Percentiles rank a stretch among this genome's conserved stretches.
phyloP scores from a whole-genome alignment of 345 rosid species.

The Eucalyptus cladocalyx region DNA sequence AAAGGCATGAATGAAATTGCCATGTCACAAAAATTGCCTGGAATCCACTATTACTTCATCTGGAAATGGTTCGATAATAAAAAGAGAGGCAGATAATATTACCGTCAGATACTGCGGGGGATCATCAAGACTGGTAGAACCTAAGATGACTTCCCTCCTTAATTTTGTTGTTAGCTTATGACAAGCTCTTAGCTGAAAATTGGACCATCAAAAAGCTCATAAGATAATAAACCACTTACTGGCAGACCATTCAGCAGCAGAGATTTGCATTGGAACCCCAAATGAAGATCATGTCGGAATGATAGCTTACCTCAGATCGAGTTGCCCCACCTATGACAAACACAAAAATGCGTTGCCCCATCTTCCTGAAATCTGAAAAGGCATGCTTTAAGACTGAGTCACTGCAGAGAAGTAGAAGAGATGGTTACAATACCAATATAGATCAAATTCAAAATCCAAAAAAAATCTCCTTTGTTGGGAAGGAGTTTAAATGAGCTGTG shows the following conservation, averaged over 20 bases:
- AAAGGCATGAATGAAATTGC: not conserved
- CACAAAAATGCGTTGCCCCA: constrained; percentile 83
- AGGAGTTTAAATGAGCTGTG: not conserved
- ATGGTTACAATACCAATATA: not conserved
- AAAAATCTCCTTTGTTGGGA: not conserved
- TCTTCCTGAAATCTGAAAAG: constrained; percentile 43
- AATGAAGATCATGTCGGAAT: not conserved
- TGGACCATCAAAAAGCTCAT: not conserved
- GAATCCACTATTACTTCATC: not conserved
- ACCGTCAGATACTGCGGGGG: constrained; percentile 75
- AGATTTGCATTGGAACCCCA: not conserved
- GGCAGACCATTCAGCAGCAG: not conserved
- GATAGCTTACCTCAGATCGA: constrained; percentile 67
- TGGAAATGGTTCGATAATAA: not conserved
- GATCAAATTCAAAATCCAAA: not conserved
- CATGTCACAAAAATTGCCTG: not conserved
- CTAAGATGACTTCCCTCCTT: constrained; percentile 81
- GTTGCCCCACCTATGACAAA: constrained; percentile 95
- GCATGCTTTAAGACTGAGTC: constrained; percentile 56
- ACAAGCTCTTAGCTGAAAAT: constrained; percentile 66
- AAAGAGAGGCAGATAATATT: not conserved
- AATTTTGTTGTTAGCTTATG: constrained; percentile 79
- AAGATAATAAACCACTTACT: not conserved
- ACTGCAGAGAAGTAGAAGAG: constrained; percentile 3
- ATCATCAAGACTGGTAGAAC: constrained; percentile 71